Base-by-base conservation (phyloP, 495 filamentous ascomycete genomes). In the Wilcoxina mikolae region DNA sequence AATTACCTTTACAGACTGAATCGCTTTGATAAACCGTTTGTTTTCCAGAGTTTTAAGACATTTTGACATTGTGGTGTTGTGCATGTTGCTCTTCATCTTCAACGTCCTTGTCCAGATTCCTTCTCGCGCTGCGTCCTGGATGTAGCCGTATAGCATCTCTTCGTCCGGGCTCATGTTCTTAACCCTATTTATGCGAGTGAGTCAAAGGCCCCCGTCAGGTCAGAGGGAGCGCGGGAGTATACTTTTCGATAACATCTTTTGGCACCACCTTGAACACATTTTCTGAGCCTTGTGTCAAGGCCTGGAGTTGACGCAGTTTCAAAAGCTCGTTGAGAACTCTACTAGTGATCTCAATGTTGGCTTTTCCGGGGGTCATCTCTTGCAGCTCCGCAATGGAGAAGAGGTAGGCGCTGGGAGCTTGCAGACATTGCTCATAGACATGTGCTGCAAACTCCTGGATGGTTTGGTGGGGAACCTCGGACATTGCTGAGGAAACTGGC, bases 61-160 rank as follows among this genome's bases (percentile, higher is more conserved):
- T 56, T 80, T 80, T 51, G 80, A 81, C 56, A 94, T 73, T 20
- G 82, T 77, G 4, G 80, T 78, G 59, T 87, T 83, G 69, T 90
- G 84, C 58, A 94, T 73, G 62, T 85, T 84, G 25, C 83, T 80
- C 52, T 79, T 77, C 43, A 69, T 74, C 61, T 84, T 81, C 53
- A 98, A 80, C 2, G 78, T 79, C 56, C 84, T 81, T 46, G 83
- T 79, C 91, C 91, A 98, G 53, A 93, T 84, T 25, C 90, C 93
- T 56, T 87, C 81, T 39, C 74, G 74, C 23, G 79, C 83, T 23
- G 82, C 79, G 47, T 83, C 79, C 62, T 95, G 89, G 60, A 98
- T 89, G 56, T 82, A 77, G 54, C 77, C 76, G 74, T 90, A 95
- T 3, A 96, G 78, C 51, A 93, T 70, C 58, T 77, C 76, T 62